Base-by-base conservation (phyloP, 495 filamentous ascomycete genomes). In the Trichocladium antarcticum region DNA sequence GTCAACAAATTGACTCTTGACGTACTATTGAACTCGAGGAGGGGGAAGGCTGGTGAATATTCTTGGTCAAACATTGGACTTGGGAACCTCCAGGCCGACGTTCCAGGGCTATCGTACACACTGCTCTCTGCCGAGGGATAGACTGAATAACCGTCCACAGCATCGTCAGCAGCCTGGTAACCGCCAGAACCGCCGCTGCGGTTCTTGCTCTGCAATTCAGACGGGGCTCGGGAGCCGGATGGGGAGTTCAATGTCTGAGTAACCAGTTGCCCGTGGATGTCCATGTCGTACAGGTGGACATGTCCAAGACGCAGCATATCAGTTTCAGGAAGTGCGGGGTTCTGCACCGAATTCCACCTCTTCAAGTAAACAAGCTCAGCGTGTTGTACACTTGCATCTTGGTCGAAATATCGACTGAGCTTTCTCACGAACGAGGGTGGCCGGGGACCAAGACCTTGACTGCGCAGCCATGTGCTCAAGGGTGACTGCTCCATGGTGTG, bases 391-490 rank as follows among this genome's bases (percentile, higher is more conserved):
- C 39, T 51, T 40, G 42, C 35, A 10, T 53, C 52, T 14, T 34
- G 47, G 14, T 59, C 53, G 8, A 32, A 37, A 12, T 43, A 40
- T 21, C 50, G 54, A 1, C 53, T 53, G 6, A 51, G 53, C 24
- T 46, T 17, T 40, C 46, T 38, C 4, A 50, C 31, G 19, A 39
- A 11, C 0, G 60, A 61, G 12, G 51, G 52, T 14, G 66, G 63
- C 12, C 45, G 46, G 20, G 62, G 61, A 21, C 57, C 59, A 17
- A 68, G 47, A 15, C 63, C 64, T 47, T 71, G 68, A 37, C 66
- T 71, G 11, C 67, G 46, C 29, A 71, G 48, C 68, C 68, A 71
- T n/a, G 60, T 61, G 24, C 63, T 56, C 35, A 71, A 36, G 22
- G 67, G 66, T 0, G 67, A 70, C 51, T 65, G 56, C 27, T 65